Evolutionary conservation across 1,139 yeast genomes (phyloP).

Genomic region (Pichia sp.): DNA sequence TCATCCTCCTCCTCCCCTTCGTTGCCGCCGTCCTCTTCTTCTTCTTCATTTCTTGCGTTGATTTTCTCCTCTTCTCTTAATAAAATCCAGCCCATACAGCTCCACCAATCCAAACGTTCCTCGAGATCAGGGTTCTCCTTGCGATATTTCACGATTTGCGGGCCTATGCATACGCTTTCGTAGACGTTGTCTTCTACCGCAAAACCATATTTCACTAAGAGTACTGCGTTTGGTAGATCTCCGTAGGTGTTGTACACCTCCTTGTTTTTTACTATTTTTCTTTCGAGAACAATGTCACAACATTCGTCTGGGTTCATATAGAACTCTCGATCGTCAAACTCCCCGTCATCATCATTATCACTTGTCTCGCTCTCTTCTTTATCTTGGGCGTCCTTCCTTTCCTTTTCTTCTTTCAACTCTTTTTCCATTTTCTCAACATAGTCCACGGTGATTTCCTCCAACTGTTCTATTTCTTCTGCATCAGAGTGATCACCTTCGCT

Average conservation of each 20-base stretch:
- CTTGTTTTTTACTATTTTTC: slow-evolving; percentile 39
- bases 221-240: slow-evolving; percentile 57
- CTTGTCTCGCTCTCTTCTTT: slow-evolving; percentile 30
- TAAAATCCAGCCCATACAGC: slow-evolving; percentile 35
- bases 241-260: slow-evolving; percentile 82
- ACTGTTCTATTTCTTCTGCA: slow-evolving; percentile 28
- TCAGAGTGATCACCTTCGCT: slow-evolving; percentile 27
- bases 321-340: slow-evolving; percentile 21
- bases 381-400: slow-evolving; percentile 31
- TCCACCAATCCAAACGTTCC: slow-evolving; percentile 61
- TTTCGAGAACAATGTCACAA: slow-evolving; percentile 52
- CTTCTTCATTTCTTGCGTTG: slow-evolving; percentile 20
- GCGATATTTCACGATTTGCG: slow-evolving; percentile 37
- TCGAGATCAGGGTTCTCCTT: slow-evolving; percentile 36
- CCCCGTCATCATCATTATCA: slow-evolving; percentile 13
- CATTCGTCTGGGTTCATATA: slow-evolving; percentile 39
- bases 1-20: slow-evolving; percentile 25
- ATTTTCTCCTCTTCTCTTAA: slow-evolving; percentile 15
- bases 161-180: slow-evolving; percentile 55
- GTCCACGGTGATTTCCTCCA: slow-evolving; percentile 38
- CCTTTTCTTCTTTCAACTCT: slow-evolving; percentile 24
- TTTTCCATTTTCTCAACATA: slow-evolving; percentile 36
- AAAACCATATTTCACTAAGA: slow-evolving; percentile 75
- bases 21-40: slow-evolving; percentile 16
- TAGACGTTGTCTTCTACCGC: slow-evolving; percentile 50